Evolutionary conservation across 2,329 filamentous ascomycete species (phyloP), one percentile per base, ranked within the genome.

Genomic region (Trichoderma breve): DNA sequence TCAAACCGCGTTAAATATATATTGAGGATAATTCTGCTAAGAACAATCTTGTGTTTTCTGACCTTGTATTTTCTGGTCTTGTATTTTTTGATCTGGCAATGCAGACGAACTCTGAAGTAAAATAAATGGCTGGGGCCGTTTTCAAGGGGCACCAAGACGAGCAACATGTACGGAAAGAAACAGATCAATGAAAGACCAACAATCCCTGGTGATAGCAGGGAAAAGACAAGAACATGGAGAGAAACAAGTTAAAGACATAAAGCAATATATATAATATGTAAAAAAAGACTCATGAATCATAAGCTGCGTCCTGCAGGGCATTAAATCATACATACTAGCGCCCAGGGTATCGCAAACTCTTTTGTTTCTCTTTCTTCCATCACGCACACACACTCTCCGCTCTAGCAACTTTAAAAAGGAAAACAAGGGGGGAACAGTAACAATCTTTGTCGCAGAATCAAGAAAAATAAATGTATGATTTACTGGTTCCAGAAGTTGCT

Each of bases 401-500:
- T n/a, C 26, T 53, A 53, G 6, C n/a, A 43, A 21, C 57, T 60
- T 6, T 21, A 2, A 14, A 58, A 21, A 34, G 24, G 12, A 18
- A n/a, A 60, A 32, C 8, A 12, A 21, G 5, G 15, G 15, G 28
- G 39, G 39, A n/a, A 36, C 34, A 36, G 34, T 36, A 43, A 32
- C 51, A n/a, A 63, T 15, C 15, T 28, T 28, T 51, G 4, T 26
- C 15, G n/a, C 9, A 34, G 26, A 34, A 61, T 15, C 39, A 26
- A 12, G 8, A n/a, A 12, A 11, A 12, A 12, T n/a, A 36, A 8
- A 11, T 21, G 28, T 28, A 21, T 21, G 8, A 24, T 47, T 58
- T 70, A 70, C 67, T 11, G 18, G 74, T 86, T 84, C 86, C 86
- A 88, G 72, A 85, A 84, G 78, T 78, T 81, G 64, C 77, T 77